These are phyloP conservation scores for Papiliotrema nemorosa DNA, from an alignment of 1,284 basidiomycete species.

Conservation along the genomic window DNA sequence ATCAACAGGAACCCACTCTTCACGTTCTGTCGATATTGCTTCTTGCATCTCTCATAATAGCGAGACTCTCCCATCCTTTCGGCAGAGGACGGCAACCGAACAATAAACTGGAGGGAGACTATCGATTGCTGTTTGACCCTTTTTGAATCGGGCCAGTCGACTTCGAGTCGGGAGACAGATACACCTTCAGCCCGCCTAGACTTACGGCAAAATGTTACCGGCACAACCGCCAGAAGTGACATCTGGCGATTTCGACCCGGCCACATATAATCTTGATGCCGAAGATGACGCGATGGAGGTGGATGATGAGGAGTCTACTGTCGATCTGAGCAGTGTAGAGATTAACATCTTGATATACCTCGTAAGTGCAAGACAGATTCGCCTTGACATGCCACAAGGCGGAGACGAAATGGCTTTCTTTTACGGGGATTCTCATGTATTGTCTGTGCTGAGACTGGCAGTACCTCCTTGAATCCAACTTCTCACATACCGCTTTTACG, in stretches of 20 bases:
- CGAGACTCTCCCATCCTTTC: too few species aligned
- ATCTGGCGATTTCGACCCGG: slow-evolving; percentile 25
- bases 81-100: too few species aligned
- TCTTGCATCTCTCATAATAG: too few species aligned
- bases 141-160: too few species aligned
- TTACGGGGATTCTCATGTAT: too few species aligned
- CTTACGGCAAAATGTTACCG: slow-evolving; percentile 16
- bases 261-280: background rate
- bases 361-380: slow-evolving; percentile 18
- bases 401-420: background rate
- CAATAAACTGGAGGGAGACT: too few species aligned
- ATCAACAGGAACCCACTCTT: background rate
- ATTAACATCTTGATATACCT: slow-evolving; percentile 47
- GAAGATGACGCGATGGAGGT: slow-evolving; percentile 23
- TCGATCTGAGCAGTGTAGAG: slow-evolving; percentile 39
- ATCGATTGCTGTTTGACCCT: too few species aligned
- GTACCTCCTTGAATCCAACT: slow-evolving; percentile 47
- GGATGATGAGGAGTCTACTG: slow-evolving; percentile 14
- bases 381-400: background rate
- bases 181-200: background rate
- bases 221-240: slow-evolving; percentile 21
- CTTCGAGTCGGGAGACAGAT: too few species aligned
- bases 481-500: slow-evolving; percentile 44
- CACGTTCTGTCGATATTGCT: too few species aligned
- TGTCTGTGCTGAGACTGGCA: slow-evolving; percentile 3